A percentile compares a stretch with the other conserved stretches of the same genome.
Evolutionary conservation across 441 rosid genomes (phyloP).

Genomic region (Viola pubescens): DNA sequence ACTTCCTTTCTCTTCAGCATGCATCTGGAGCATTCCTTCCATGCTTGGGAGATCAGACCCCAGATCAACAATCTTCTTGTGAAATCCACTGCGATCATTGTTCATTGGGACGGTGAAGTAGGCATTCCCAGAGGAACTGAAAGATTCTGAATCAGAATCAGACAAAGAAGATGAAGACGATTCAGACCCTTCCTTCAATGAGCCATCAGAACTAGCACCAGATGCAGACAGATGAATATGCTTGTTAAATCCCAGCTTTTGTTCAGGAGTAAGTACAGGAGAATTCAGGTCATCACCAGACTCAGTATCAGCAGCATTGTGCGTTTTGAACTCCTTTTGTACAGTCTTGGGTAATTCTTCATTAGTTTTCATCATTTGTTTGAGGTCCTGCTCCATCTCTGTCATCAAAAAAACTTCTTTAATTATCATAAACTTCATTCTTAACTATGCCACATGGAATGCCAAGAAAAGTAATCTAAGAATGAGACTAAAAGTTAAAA

Average conservation of each 20-base stretch:
- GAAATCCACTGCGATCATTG: conserved; percentile 22
- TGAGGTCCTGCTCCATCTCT: conserved; percentile 38
- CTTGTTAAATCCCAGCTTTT: conserved; percentile 18
- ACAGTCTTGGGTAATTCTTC: conserved; percentile 25
- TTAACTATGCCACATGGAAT: too few relatives aligned
- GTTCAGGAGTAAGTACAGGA: conserved; percentile 36
- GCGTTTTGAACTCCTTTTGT: conserved; percentile 22
- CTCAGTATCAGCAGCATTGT: conserved; percentile 20
- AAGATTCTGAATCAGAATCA: conserved; percentile 64
- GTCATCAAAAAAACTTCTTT: conserved; percentile 2
- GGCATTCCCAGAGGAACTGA: conserved; percentile 41
- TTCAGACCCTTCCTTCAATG: conserved; percentile 43
- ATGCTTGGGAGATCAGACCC: conserved; percentile 17
- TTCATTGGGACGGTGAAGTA: conserved; percentile 28
- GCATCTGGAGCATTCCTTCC: conserved; percentile 19
- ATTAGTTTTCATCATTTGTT: conserved; percentile 31
- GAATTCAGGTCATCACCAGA: conserved; percentile 22
- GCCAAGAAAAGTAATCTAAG: too few relatives aligned
- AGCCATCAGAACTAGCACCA: conserved; percentile 36
- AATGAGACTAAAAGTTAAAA: too few relatives aligned
- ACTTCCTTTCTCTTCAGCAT: conserved; percentile 27
- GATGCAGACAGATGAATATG: conserved; percentile 26
- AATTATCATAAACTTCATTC: too few relatives aligned
- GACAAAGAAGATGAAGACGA: conserved; percentile 44
- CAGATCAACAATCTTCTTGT: conserved; percentile 20